These are phyloP conservation scores for Kappamyces sp. DNA, from an alignment of 192 early-diverging fungal genomes.

Conservation along the genomic window DNA sequence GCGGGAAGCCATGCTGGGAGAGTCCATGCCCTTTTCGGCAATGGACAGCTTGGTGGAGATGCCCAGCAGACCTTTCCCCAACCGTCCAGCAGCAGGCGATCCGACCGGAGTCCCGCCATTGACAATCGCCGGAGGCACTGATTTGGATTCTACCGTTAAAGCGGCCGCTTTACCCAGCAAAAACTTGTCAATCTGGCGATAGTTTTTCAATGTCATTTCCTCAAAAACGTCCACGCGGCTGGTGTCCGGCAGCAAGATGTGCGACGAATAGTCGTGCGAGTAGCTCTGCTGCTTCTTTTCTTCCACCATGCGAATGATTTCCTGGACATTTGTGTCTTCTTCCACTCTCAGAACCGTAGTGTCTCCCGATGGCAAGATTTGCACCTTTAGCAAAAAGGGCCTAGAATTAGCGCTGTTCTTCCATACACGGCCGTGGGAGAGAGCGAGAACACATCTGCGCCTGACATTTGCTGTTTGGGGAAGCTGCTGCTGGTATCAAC, in stretches of 20 bases:
- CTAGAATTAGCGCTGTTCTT: too few relatives aligned
- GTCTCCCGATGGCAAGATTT: constrained; percentile 10
- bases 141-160: neutral
- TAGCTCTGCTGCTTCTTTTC: constrained; percentile 10
- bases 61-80: constrained; percentile 1
- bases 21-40: constrained; percentile 6
- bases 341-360: constrained; percentile 10
- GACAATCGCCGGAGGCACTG: neutral
- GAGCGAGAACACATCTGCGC: too few relatives aligned
- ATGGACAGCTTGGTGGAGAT: neutral
- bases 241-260: neutral
- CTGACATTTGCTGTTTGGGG: too few relatives aligned
- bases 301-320: constrained; percentile 9
- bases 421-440: too few relatives aligned
- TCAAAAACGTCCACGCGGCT: neutral
- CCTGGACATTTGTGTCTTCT: neutral
- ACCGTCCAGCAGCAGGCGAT: constrained; percentile 1
- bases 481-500: too few relatives aligned
- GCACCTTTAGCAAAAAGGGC: too few relatives aligned
- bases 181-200: constrained; percentile 11
- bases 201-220: constrained; percentile 13
- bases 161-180: neutral
- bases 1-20: neutral
- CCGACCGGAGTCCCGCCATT: neutral
- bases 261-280: neutral